Evolutionary conservation across 208 protist species (phyloP).

Genomic region (Leishmania martiniquensis): DNA sequence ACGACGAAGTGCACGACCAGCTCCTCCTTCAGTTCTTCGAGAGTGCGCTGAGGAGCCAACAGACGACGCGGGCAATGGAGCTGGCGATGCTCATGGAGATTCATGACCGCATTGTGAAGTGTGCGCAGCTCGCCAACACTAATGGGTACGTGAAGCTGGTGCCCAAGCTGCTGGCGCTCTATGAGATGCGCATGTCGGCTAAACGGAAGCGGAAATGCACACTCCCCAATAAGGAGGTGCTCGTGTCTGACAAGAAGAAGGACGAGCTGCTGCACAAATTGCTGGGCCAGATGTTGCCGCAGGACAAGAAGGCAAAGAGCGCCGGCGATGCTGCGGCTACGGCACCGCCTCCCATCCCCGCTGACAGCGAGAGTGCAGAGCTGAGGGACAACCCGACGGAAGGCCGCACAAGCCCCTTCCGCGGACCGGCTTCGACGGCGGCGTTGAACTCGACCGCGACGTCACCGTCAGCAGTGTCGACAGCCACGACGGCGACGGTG

Average conservation of each 20-base stretch:
- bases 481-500: constrained; percentile 17
- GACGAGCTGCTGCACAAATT: constrained; percentile 74
- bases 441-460: neutral
- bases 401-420: neutral
- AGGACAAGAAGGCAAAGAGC: constrained; percentile 6
- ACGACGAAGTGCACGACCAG: constrained; percentile 80
- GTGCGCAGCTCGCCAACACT: constrained; percentile 66
- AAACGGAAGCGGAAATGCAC: constrained; percentile 67
- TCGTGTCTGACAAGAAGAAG: constrained; percentile 64
- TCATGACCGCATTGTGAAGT: constrained; percentile 76
- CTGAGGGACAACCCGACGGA: neutral
- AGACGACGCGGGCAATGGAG: constrained; percentile 78
- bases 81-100: constrained; percentile 83
- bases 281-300: constrained; percentile 37
- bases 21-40: constrained; percentile 79
- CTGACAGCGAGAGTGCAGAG: constrained; percentile 1
- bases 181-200: constrained; percentile 65
- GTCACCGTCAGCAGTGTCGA: constrained; percentile 11
- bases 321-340: neutral
- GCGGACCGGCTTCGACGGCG: neutral
- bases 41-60: constrained; percentile 62
- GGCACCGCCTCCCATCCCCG: neutral
- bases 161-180: constrained; percentile 69
- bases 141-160: constrained; percentile 66
- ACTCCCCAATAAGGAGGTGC: constrained; percentile 65